Conservation (phyloP, 2,329 filamentous ascomycete genomes). For the Calycina marina region DNA sequence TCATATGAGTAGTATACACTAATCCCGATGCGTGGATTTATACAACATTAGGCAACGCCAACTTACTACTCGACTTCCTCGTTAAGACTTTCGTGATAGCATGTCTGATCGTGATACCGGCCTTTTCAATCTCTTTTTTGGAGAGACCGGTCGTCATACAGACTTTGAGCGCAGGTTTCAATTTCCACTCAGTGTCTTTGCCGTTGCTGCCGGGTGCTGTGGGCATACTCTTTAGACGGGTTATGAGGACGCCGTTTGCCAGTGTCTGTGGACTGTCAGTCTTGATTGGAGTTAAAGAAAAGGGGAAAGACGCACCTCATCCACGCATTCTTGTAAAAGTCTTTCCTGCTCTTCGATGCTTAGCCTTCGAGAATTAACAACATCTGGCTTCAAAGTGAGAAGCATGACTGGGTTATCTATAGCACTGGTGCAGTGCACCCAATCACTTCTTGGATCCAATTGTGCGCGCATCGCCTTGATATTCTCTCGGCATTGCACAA, state of each 20-base stretch:
- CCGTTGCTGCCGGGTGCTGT: constrained; percentile 46
- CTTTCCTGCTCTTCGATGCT: constrained; percentile 66
- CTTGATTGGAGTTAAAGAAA: background rate
- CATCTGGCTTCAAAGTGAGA: constrained; percentile 68
- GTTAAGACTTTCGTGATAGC: constrained; percentile 87
- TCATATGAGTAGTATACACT: background rate
- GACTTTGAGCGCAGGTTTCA: constrained; percentile 76
- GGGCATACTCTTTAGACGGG: constrained; percentile 67
- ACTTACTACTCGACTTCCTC: constrained; percentile 38
- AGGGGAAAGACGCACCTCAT: constrained; percentile 53
- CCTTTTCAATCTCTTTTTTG: constrained; percentile 93
- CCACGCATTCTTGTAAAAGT: constrained; percentile 80
- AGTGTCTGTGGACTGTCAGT: constrained; percentile 42
- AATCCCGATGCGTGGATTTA: background rate
- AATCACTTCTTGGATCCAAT: constrained; percentile 85
- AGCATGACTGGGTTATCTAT: constrained; percentile 80
- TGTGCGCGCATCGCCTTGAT: constrained; percentile 75
- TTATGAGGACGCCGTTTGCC: constrained; percentile 79
- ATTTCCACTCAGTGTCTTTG: constrained; percentile 54
- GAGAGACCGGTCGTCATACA: constrained; percentile 78
- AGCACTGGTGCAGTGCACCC: constrained; percentile 70
- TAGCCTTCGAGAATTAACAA: constrained; percentile 56
- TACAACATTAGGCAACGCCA: constrained; percentile 22
- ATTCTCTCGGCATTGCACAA: constrained; percentile 69
- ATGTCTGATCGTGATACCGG: constrained; percentile 74